A percentile compares a stretch with the other conserved stretches of the same genome.
These are phyloP conservation scores for Trichoderma lentiforme DNA, from an alignment of 2,329 filamentous ascomycete species.

Conservation along the genomic window DNA sequence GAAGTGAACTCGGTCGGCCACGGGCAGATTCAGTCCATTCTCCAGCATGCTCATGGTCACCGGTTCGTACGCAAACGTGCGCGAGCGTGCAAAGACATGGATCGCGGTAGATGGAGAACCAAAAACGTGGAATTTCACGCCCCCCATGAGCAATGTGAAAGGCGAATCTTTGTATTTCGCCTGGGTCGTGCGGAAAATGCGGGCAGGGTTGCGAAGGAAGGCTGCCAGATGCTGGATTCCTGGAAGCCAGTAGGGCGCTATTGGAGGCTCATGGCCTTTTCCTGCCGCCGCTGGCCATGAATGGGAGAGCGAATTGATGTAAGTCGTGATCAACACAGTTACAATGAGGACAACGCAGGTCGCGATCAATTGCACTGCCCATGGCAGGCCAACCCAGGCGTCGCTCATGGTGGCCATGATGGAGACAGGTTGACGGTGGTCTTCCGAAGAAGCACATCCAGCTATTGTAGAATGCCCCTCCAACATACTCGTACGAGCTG, in stretches of 20 bases:
- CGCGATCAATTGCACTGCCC: background rate
- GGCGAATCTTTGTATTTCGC: background rate
- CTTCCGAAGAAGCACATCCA: background rate
- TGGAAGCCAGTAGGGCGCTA: background rate
- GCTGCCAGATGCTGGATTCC: conserved; percentile 6
- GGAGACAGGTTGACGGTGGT: background rate
- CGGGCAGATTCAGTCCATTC: conserved; percentile 3
- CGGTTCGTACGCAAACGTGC: conserved; percentile 1
- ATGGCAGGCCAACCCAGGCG: background rate
- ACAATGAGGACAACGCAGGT: background rate
- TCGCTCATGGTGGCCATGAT: background rate
- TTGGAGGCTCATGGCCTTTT: conserved; percentile 2
- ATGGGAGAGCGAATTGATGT: background rate
- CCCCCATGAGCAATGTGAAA: background rate
- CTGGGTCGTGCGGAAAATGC: background rate
- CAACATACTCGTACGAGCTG: background rate
- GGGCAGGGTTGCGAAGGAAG: background rate
- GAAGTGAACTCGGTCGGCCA: background rate
- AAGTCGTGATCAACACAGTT: background rate
- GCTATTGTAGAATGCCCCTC: background rate
- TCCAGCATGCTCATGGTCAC: background rate
- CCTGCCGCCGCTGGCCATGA: background rate
- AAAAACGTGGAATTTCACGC: background rate
- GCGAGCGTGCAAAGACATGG: background rate
- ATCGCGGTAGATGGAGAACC: background rate